Percentiles rank a stretch among this genome's conserved stretches.
Evolutionary conservation across 2,329 filamentous ascomycete genomes (phyloP).

Genomic region (Aspergillus spinulosporus): DNA sequence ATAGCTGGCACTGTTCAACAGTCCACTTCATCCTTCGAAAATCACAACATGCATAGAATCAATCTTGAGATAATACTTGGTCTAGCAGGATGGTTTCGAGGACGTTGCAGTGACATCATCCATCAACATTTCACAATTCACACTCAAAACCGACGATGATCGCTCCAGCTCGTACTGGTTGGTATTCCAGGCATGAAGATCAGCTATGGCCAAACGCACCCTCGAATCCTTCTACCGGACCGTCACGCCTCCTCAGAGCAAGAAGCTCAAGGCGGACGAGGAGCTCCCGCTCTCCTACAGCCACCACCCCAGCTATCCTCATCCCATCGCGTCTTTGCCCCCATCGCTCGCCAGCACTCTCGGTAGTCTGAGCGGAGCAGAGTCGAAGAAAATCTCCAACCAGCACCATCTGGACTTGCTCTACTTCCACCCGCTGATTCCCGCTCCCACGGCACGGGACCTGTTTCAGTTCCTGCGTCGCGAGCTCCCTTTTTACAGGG

Average conservation of each 20-base stretch:
- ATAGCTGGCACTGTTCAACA: no score
- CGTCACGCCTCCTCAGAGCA: background rate
- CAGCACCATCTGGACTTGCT: conserved; percentile 71
- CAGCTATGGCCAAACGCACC: conserved; percentile 6
- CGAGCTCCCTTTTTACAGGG: conserved; percentile 74
- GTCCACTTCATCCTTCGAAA: no score
- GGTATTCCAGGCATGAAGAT: background rate
- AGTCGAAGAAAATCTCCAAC: conserved; percentile 62
- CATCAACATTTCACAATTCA: no score
- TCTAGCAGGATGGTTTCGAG: no score
- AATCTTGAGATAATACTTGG: no score
- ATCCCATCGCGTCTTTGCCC: conserved; percentile 53
- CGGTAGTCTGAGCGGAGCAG: conserved; percentile 29
- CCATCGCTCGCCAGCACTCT: conserved; percentile 33
- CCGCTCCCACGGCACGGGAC: conserved; percentile 54
- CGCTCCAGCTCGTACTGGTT: no score
- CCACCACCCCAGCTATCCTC: conserved; percentile 55
- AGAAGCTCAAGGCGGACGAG: conserved; percentile 3
- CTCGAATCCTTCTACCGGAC: conserved; percentile 7
- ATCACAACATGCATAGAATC: no score
- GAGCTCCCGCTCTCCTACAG: conserved; percentile 26
- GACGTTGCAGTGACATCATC: background rate
- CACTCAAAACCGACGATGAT: no score
- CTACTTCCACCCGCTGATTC: conserved; percentile 73
- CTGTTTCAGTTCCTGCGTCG: conserved; percentile 70